Conservation (phyloP, 1,284 basidiomycete genomes). For the Cystobasidium sp. region DNA sequence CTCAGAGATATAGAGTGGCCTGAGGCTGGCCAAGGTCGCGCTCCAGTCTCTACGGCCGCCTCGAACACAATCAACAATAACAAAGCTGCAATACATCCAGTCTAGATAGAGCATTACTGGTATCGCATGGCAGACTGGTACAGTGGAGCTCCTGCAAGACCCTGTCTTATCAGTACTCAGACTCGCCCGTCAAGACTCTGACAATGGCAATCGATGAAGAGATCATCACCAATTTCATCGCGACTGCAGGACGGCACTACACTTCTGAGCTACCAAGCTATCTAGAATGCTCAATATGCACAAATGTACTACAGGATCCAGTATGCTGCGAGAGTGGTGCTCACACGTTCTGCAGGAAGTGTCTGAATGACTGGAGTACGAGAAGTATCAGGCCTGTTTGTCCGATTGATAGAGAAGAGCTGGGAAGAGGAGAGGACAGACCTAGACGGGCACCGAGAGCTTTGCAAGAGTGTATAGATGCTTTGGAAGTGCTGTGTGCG, state of each 20-base stretch:
- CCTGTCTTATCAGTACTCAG: no score
- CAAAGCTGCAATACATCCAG: no score
- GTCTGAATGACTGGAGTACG: conserved; percentile 7
- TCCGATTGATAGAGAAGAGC: conserved; percentile 19
- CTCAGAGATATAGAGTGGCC: no score
- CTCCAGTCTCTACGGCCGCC: no score
- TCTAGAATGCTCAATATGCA: conserved; percentile 25
- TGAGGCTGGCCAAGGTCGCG: no score
- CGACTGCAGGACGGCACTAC: conserved; percentile 1
- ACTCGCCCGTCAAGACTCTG: no score
- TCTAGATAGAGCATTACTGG: no score
- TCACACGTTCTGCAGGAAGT: conserved; percentile 19
- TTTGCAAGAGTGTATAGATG: conserved; percentile 26
- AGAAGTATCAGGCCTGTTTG: conserved; percentile 7
- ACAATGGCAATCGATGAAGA: conserved; percentile 16
- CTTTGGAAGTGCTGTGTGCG: conserved; percentile 17
- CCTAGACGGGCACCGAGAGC: not conserved
- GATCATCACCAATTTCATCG: conserved; percentile 2
- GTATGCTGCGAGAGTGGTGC: conserved; percentile 18
- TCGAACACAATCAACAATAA: not conserved
- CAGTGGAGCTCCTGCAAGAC: no score
- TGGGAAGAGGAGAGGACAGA: not conserved
- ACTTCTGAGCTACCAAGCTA: not conserved
- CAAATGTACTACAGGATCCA: conserved; percentile 13
- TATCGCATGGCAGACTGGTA: not conserved